These are phyloP conservation scores for Pontederia paniculata DNA, from an alignment of 176 grass and related monocot genomes.

Conservation along the genomic window DNA sequence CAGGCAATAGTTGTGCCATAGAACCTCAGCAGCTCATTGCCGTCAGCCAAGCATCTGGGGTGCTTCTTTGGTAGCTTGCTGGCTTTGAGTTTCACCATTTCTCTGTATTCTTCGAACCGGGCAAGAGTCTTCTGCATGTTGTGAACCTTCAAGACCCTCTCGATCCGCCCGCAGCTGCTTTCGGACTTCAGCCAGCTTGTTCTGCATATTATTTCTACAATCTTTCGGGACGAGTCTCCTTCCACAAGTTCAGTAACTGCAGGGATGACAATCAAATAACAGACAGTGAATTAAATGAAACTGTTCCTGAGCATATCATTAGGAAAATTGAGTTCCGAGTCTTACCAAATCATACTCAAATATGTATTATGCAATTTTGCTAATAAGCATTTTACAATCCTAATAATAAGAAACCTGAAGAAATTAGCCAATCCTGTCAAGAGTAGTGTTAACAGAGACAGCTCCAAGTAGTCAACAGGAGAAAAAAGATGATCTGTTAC, in stretches of 20 bases:
- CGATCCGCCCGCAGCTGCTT: conserved; percentile 67
- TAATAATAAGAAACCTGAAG: too few species aligned
- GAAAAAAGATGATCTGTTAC: too few species aligned
- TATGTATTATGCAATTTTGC: too few species aligned
- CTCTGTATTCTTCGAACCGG: conserved; percentile 88
- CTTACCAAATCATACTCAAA: background rate
- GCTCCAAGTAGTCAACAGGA: too few species aligned
- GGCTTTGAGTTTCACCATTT: conserved; percentile 70
- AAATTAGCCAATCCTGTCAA: too few species aligned
- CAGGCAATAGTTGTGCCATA: conserved; percentile 9
- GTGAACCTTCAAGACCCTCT: conserved; percentile 90
- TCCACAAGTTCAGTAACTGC: conserved; percentile 91
- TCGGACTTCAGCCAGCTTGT: conserved; percentile 84
- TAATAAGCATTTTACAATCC: too few species aligned
- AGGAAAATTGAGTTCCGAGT: background rate
- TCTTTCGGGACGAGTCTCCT: conserved; percentile 90
- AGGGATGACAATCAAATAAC: background rate
- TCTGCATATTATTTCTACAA: conserved; percentile 95
- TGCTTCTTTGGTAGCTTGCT: conserved; percentile 32
- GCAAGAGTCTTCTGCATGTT: conserved; percentile 87
- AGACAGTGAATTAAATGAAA: background rate
- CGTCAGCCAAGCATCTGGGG: conserved; percentile 9
- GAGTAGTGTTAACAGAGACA: too few species aligned
- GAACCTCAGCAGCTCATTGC: conserved; percentile 10
- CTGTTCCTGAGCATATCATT: background rate